phyloP scores from a whole-genome alignment of 768 basidiomycete species.

The Rhodotorula sphaerocarpa region DNA sequence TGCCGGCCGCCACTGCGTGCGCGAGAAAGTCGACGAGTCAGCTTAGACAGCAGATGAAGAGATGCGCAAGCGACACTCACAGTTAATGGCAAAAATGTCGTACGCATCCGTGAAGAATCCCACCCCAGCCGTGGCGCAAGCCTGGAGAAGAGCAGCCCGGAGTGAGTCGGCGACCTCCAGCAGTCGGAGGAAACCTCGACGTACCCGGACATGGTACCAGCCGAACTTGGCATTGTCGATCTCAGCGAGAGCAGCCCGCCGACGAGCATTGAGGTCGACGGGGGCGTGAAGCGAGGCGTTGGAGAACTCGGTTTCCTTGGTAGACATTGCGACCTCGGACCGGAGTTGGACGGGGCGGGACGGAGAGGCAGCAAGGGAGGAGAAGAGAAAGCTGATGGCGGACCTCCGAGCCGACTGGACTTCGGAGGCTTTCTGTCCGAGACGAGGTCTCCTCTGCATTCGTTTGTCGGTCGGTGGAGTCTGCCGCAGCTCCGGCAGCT shows the following conservation, averaged over 20 bases:
- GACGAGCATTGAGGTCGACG: conserved; percentile 49
- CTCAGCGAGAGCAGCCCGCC: conserved; percentile 72
- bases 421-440: no score
- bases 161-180: background rate
- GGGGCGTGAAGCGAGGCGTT: background rate
- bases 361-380: background rate
- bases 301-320: background rate
- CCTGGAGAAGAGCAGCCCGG: conserved; percentile 16
- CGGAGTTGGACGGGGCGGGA: background rate
- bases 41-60: conserved; percentile 1
- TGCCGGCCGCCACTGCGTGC: conserved; percentile 58
- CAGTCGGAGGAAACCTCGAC: background rate
- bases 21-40: conserved; percentile 80
- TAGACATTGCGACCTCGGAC: conserved; percentile 13
- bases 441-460: no score
- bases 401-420: no score
- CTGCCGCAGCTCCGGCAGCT: no score
- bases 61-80: background rate
- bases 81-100: conserved; percentile 84
- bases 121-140: conserved; percentile 58
- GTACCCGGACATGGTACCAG: conserved; percentile 69
- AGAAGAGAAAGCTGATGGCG: no score
- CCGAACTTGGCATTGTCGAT: conserved; percentile 81
- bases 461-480: no score
- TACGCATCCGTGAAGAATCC: conserved; percentile 90